phyloP scores from a whole-genome alignment of 495 filamentous ascomycete genomes.

The Clavariopsis aquatica region DNA sequence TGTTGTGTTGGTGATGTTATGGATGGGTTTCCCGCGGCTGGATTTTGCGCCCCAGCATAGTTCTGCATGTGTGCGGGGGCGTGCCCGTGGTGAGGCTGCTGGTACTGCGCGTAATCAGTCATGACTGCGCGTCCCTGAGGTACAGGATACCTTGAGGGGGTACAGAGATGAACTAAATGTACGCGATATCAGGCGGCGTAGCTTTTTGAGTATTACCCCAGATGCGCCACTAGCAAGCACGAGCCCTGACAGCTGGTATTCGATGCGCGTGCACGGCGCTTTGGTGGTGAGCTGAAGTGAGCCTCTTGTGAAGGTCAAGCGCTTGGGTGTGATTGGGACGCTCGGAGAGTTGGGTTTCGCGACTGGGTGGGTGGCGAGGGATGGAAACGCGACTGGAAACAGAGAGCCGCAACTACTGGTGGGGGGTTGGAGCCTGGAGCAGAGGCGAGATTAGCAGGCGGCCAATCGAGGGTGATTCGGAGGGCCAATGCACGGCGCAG shows the following conservation, averaged over 20 bases:
- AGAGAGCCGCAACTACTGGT: conserved; percentile 31
- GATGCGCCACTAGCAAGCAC: conserved; percentile 35
- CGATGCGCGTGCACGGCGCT: conserved; percentile 7
- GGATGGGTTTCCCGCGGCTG: conserved; percentile 44
- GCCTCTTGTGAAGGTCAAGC: not conserved
- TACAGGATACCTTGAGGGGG: conserved; percentile 31
- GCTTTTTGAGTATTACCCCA: conserved; percentile 35
- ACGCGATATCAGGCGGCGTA: conserved; percentile 29
- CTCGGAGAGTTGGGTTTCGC: conserved; percentile 18
- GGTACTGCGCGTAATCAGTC: conserved; percentile 73
- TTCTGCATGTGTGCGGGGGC: conserved; percentile 56
- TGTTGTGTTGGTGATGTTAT: conserved; percentile 64
- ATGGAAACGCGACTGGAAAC: conserved; percentile 17
- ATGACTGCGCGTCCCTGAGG: conserved; percentile 43
- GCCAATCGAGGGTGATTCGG: conserved; percentile 24
- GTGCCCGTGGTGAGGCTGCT: conserved; percentile 58
- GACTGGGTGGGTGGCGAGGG: conserved; percentile 17
- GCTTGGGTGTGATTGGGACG: conserved; percentile 36
- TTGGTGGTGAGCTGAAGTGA: conserved; percentile 7
- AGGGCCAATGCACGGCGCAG: conserved; percentile 30
- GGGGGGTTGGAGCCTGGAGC: conserved; percentile 36
- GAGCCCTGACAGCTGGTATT: conserved; percentile 17
- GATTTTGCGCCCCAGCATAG: conserved; percentile 52
- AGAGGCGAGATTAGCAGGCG: conserved; percentile 28
- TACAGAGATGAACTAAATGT: conserved; percentile 30